A percentile compares a stretch with the other conserved stretches of the same genome.
phyloP scores from a whole-genome alignment of 768 basidiomycete species.

The Multifurca ochricompacta region DNA sequence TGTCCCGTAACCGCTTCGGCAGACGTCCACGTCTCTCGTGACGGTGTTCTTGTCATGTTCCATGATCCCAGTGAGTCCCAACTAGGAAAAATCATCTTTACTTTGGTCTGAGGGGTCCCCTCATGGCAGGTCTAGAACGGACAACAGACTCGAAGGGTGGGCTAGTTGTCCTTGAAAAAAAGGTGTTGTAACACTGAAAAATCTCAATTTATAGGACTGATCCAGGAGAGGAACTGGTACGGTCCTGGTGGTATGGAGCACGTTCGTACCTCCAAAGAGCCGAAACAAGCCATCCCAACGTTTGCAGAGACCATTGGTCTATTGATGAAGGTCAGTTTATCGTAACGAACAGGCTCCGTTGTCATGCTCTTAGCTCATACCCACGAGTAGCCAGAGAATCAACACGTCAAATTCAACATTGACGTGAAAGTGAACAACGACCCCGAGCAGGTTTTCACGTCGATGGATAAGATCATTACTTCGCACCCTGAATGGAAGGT shows the following conservation, averaged over 20 bases:
- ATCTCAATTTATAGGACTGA: slow-evolving; percentile 40
- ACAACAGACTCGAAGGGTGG: slow-evolving; percentile 75
- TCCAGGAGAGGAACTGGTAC: slow-evolving; percentile 42
- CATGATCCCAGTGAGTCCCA: slow-evolving; percentile 71
- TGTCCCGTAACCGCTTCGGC: slow-evolving; percentile 43
- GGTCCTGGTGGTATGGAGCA: slow-evolving; percentile 56
- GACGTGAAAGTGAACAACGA: slow-evolving; percentile 94
- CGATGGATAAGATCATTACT: slow-evolving; percentile 67
- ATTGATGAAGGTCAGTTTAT: slow-evolving; percentile 58
- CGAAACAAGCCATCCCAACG: slow-evolving; percentile 85
- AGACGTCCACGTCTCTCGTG: slow-evolving; percentile 93
- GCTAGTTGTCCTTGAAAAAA: slow-evolving; percentile 1
- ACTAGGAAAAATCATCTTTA: neutral
- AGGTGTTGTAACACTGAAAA: slow-evolving; percentile 4
- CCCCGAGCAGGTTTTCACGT: slow-evolving; percentile 71
- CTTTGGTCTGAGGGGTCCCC: neutral
- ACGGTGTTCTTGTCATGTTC: slow-evolving; percentile 89
- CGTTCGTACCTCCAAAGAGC: slow-evolving; percentile 70
- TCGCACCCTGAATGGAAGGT: slow-evolving; percentile 66
- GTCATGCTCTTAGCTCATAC: slow-evolving; percentile 2
- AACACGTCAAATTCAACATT: slow-evolving; percentile 72
- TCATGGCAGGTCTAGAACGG: slow-evolving; percentile 49
- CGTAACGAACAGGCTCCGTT: slow-evolving; percentile 10
- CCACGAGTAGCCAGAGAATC: slow-evolving; percentile 54
- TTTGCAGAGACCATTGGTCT: slow-evolving; percentile 76